phyloP scores from a whole-genome alignment of 1,284 basidiomycete species.

The Fomes fomentarius region DNA sequence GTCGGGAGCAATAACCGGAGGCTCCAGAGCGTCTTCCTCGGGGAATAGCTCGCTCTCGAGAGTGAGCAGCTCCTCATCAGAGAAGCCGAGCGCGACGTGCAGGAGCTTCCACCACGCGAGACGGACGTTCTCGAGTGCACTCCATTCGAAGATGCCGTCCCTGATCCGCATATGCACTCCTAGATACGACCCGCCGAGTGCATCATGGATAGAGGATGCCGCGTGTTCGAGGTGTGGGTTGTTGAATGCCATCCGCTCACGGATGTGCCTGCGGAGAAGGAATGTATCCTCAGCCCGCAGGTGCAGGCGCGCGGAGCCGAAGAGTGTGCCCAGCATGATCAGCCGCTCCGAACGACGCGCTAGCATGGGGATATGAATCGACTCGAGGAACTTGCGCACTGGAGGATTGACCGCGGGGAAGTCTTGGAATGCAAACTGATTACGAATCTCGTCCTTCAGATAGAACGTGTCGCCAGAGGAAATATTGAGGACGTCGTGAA shows the following conservation, averaged over 20 bases:
- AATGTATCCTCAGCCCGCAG: constrained; percentile 45
- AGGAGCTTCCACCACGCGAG: constrained; percentile 62
- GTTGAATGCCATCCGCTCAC: constrained; percentile 54
- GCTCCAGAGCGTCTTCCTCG: constrained; percentile 14
- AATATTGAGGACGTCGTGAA: constrained; percentile 41
- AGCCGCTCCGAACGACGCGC: constrained; percentile 45
- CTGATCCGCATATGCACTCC: constrained; percentile 70
- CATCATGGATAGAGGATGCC: constrained; percentile 43
- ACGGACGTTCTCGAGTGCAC: constrained; percentile 45
- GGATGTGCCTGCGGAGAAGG: constrained; percentile 46
- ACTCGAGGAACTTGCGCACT: constrained; percentile 41
- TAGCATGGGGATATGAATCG: constrained; percentile 49
- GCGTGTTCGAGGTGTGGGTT: constrained; percentile 48
- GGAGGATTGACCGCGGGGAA: constrained; percentile 30
- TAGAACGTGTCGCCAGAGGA: constrained; percentile 46
- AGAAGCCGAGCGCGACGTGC: constrained; percentile 43
- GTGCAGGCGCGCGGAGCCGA: constrained; percentile 67
- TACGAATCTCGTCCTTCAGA: constrained; percentile 56
- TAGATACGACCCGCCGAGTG: constrained; percentile 57
- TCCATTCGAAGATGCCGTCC: constrained; percentile 60
- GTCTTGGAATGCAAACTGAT: constrained; percentile 72
- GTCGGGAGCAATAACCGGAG: constrained; percentile 24
- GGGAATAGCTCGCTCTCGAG: constrained; percentile 40
- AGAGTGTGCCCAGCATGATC: constrained; percentile 67
- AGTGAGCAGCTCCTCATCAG: constrained; percentile 38